These are phyloP conservation scores for Silene uniflora DNA, from an alignment of 148 eudicot species.

Conservation along the genomic window DNA sequence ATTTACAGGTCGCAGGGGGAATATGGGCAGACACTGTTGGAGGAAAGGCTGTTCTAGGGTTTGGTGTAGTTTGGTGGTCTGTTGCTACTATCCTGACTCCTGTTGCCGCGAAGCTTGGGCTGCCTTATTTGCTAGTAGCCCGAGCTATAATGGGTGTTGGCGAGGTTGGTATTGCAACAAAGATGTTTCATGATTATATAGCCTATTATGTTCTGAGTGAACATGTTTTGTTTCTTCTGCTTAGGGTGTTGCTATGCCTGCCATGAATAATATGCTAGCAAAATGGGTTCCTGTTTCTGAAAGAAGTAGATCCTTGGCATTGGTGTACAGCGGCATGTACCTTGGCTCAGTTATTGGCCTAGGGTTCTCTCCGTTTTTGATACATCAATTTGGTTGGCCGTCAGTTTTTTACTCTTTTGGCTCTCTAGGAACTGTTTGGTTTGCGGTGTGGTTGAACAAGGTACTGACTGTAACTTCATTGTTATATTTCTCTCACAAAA, in stretches of 20 bases:
- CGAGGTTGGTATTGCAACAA: slow-evolving; percentile 32
- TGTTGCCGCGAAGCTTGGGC: slow-evolving; percentile 77
- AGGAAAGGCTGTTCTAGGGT: slow-evolving; percentile 78
- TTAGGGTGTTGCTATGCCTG: slow-evolving; percentile 99
- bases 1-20: slow-evolving; percentile 81
- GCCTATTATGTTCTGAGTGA: not conserved
- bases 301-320: slow-evolving; percentile 94
- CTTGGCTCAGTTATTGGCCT: slow-evolving; percentile 97
- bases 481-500: not conserved
- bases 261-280: slow-evolving; percentile 89
- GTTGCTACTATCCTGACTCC: slow-evolving; percentile 84
- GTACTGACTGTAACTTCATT: slow-evolving; percentile 29
- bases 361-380: slow-evolving; percentile 79
- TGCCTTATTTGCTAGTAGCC: slow-evolving; percentile 75
- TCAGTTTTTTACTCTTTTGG: slow-evolving; percentile 96
- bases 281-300: slow-evolving; percentile 97
- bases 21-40: slow-evolving; percentile 97
- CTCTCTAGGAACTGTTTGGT: slow-evolving; percentile 91
- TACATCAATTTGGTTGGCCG: slow-evolving; percentile 87
- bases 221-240: slow-evolving; percentile 17
- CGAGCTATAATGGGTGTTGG: slow-evolving; percentile 98
- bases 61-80: slow-evolving; percentile 97
- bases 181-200: not conserved
- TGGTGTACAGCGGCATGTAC: slow-evolving; percentile 98
- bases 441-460: slow-evolving; percentile 74